Evolutionary conservation across 495 filamentous ascomycete species (phyloP).

Genomic region (Hyaloscypha hepaticicola): DNA sequence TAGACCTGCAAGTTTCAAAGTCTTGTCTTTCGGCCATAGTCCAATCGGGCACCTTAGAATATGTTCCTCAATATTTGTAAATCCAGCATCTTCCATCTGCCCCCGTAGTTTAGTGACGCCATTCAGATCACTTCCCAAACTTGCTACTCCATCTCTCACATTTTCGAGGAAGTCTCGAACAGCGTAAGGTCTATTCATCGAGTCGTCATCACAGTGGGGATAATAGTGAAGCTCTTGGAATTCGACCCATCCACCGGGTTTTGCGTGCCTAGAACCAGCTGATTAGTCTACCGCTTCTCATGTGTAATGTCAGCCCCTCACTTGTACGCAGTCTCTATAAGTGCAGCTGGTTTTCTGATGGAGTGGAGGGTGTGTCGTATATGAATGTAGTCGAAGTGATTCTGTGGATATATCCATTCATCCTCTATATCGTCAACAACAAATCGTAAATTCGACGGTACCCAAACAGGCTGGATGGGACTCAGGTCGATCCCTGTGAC

Average conservation of each 20-base stretch:
- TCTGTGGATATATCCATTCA: neutral
- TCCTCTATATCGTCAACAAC: neutral
- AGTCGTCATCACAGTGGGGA: slow-evolving; percentile 45
- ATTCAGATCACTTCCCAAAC: slow-evolving; percentile 8
- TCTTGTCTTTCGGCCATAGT: slow-evolving; percentile 4
- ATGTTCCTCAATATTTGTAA: slow-evolving; percentile 1
- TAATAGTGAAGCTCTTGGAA: slow-evolving; percentile 38
- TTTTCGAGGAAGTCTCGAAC: slow-evolving; percentile 5
- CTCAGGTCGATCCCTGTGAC: slow-evolving; percentile 67
- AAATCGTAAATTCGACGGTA: slow-evolving; percentile 1
- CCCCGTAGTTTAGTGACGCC: slow-evolving; percentile 3
- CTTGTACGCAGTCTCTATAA: neutral
- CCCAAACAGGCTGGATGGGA: slow-evolving; percentile 52
- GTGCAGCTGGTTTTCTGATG: neutral
- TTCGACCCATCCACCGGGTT: slow-evolving; percentile 56
- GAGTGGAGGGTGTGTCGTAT: neutral
- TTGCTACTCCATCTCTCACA: slow-evolving; percentile 7
- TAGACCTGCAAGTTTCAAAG: neutral
- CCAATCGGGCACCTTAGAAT: slow-evolving; percentile 5
- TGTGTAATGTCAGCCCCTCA: neutral
- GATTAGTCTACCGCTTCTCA: no score
- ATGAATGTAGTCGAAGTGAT: slow-evolving; percentile 1
- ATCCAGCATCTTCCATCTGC: slow-evolving; percentile 1
- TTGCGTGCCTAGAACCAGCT: slow-evolving; percentile 42
- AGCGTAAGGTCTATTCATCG: slow-evolving; percentile 32